phyloP scores from a whole-genome alignment of 169 alveolate species.

The Theileria sp. region DNA sequence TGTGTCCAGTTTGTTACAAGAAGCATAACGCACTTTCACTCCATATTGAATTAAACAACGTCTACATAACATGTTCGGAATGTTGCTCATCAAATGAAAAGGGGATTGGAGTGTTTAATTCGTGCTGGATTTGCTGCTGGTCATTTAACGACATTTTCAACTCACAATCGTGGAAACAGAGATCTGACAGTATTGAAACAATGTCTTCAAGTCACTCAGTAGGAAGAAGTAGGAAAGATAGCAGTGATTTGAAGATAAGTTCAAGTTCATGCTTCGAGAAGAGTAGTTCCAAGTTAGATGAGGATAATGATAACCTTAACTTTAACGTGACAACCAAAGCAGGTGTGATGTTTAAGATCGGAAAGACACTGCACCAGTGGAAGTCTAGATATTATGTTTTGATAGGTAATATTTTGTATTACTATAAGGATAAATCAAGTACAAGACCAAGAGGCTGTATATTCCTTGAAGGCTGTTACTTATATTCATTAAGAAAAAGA shows the following conservation, averaged over 20 bases:
- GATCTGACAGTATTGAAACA: neutral
- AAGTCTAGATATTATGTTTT: conserved; percentile 80
- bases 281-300: neutral
- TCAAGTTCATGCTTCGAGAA: neutral
- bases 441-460: conserved; percentile 82
- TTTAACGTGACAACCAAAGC: conserved; percentile 64
- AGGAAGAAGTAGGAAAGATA: neutral
- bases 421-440: conserved; percentile 71
- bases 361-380: conserved; percentile 79
- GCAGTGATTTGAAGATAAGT: neutral
- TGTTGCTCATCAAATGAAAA: conserved; percentile 40
- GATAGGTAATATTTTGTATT: conserved; percentile 79
- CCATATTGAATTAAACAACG: conserved; percentile 62
- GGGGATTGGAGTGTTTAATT: conserved; percentile 33
- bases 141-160: conserved; percentile 22
- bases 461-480: conserved; percentile 86
- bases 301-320: neutral
- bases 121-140: conserved; percentile 63
- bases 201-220: neutral
- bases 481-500: conserved; percentile 61
- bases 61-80: conserved; percentile 72
- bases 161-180: neutral
- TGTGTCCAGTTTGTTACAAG: conserved; percentile 78
- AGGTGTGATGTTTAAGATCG: conserved; percentile 82
- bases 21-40: conserved; percentile 67